Conservation (phyloP, 805 yeast species). For the Metschnikowia kofuensis region DNA sequence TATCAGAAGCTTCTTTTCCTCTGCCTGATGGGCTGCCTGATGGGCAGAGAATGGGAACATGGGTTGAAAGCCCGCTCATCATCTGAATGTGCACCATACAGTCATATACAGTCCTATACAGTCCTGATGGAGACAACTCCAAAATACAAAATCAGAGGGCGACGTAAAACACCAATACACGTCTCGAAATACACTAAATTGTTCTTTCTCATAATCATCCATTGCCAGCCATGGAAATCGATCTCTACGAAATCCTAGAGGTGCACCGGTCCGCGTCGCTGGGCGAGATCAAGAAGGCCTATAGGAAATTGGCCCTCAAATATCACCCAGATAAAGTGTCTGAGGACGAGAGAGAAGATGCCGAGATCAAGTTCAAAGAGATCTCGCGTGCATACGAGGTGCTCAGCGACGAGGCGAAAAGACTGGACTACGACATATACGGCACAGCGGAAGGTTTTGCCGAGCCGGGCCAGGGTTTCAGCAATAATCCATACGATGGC, state of each 20-base stretch:
- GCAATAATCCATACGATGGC: conserved; percentile 38
- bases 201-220: background rate
- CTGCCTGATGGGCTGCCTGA: no score
- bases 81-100: background rate
- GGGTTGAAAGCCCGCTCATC: background rate
- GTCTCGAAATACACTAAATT: background rate
- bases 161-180: background rate
- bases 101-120: background rate
- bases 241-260: conserved; percentile 66
- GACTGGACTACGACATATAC: conserved; percentile 57
- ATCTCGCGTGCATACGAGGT: conserved; percentile 84
- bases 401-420: conserved; percentile 63
- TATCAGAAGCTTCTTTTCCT: no score
- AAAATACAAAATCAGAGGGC: conserved; percentile 3
- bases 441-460: conserved; percentile 40
- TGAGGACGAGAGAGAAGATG: conserved; percentile 61
- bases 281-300: conserved; percentile 78
- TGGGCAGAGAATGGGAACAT: no score
- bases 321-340: conserved; percentile 89
- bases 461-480: conserved; percentile 12
- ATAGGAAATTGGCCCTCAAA: conserved; percentile 74
- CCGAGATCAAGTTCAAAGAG: conserved; percentile 80
- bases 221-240: conserved; percentile 11
- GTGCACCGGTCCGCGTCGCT: conserved; percentile 62
- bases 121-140: conserved; percentile 5